Evolutionary conservation across 2,329 filamentous ascomycete genomes (phyloP).

Genomic region (Cryphonectria carpinicola): DNA sequence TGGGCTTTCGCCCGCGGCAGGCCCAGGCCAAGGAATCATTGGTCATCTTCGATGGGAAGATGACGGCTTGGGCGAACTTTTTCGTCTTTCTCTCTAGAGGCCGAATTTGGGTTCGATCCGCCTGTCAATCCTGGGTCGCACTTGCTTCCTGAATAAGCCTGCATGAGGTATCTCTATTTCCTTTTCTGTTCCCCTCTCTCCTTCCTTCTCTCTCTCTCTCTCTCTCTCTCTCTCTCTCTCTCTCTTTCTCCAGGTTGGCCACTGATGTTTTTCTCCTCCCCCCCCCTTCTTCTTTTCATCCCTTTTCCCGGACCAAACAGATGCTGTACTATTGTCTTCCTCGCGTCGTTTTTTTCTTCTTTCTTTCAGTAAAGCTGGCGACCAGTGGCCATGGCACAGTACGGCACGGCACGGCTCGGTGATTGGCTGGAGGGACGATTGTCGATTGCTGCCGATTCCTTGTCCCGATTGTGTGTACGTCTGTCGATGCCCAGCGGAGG

Average conservation of each 20-base stretch:
- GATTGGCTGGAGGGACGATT: neutral
- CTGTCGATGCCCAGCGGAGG: constrained; percentile 8
- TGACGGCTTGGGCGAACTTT: constrained; percentile 5
- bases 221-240: neutral
- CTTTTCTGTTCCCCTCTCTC: neutral
- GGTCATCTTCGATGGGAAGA: constrained; percentile 12
- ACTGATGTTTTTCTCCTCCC: neutral
- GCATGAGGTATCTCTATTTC: neutral
- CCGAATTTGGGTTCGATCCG: neutral
- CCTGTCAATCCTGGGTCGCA: neutral
- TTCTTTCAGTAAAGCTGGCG: neutral
- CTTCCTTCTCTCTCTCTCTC: no score
- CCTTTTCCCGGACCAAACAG: neutral
- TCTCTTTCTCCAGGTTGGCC: neutral
- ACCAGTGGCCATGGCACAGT: neutral
- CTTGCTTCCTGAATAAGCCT: neutral
- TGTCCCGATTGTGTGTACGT: neutral
- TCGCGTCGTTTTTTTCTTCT: neutral
- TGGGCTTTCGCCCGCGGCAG: constrained; percentile 6
- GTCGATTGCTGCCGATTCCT: constrained; percentile 9
- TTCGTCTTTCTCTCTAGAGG: neutral
- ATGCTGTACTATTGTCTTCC: neutral
- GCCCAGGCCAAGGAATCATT: constrained; percentile 7
- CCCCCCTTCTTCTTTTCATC: neutral
- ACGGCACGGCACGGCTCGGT: neutral